Evolutionary conservation across 768 basidiomycete species (phyloP).

Genomic region (Boletus pseudo-olivaceus): DNA sequence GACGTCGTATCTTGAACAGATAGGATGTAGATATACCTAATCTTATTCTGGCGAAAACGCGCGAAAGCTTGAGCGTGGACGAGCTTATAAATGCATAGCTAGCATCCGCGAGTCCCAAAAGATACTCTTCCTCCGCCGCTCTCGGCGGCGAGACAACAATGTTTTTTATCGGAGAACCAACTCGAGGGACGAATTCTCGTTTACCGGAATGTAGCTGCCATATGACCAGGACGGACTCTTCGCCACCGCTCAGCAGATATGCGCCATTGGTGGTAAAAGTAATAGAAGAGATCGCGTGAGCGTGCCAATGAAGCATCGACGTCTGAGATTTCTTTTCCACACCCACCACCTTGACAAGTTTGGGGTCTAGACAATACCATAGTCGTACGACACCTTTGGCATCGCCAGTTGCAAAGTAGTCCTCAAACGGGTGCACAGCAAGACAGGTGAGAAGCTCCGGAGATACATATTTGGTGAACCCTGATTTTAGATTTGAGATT

Average conservation of each 20-base stretch:
- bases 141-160: conserved; percentile 56
- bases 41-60: conserved; percentile 75
- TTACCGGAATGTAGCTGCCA: conserved; percentile 92
- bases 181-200: conserved; percentile 88
- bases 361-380: conserved; percentile 87
- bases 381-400: conserved; percentile 77
- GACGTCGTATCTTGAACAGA: not conserved
- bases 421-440: conserved; percentile 83
- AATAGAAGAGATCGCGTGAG: conserved; percentile 85
- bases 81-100: conserved; percentile 73
- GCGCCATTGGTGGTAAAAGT: conserved; percentile 88
- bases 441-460: conserved; percentile 79
- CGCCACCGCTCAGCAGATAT: conserved; percentile 90
- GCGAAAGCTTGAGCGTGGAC: conserved; percentile 65
- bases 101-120: conserved; percentile 79
- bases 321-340: conserved; percentile 82
- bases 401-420: conserved; percentile 96
- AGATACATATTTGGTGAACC: conserved; percentile 81
- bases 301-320: conserved; percentile 92
- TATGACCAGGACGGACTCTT: conserved; percentile 93
- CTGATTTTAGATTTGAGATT: conserved; percentile 51
- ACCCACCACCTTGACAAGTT: conserved; percentile 47
- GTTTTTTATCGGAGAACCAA: conserved; percentile 81
- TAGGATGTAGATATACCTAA: conserved; percentile 47
- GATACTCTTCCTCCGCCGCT: conserved; percentile 75